Evolutionary conservation across 2,329 filamentous ascomycete genomes (phyloP).

Genomic region (Microdochium paspali): DNA sequence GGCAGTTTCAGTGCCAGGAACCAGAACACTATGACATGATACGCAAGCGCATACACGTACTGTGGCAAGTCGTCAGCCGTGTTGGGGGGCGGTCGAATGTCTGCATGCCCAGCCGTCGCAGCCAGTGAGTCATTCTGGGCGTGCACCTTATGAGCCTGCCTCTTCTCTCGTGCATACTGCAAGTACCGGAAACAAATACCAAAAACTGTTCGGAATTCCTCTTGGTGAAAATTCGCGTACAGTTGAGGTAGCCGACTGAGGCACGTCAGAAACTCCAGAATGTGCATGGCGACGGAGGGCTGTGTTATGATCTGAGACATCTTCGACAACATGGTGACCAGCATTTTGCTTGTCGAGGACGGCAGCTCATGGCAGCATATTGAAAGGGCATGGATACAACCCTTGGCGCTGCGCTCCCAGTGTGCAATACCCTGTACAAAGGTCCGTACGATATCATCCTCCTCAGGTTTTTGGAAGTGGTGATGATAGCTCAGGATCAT

Average conservation of each 20-base stretch:
- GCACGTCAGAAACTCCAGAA: constrained; percentile 88
- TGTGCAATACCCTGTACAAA: constrained; percentile 79
- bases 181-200: constrained; percentile 92
- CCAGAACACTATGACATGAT: constrained; percentile 96
- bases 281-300: constrained; percentile 82
- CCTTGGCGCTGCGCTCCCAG: constrained; percentile 80
- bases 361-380: constrained; percentile 94
- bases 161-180: constrained; percentile 71
- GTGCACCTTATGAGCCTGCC: constrained; percentile 35
- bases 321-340: constrained; percentile 80
- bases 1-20: constrained; percentile 81
- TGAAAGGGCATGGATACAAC: constrained; percentile 88
- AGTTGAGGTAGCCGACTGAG: constrained; percentile 76
- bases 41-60: constrained; percentile 89
- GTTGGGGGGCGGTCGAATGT: constrained; percentile 18
- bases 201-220: constrained; percentile 90
- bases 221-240: constrained; percentile 80
- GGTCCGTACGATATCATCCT: constrained; percentile 79
- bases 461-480: constrained; percentile 72
- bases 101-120: constrained; percentile 12
- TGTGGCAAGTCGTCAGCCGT: constrained; percentile 69
- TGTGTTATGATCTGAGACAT: constrained; percentile 97
- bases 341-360: constrained; percentile 72
- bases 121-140: constrained; percentile 31
- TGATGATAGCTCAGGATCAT: constrained; percentile 87